Conservation (phyloP, 2,329 filamentous ascomycete species). For the Aspergillus bombycis region DNA sequence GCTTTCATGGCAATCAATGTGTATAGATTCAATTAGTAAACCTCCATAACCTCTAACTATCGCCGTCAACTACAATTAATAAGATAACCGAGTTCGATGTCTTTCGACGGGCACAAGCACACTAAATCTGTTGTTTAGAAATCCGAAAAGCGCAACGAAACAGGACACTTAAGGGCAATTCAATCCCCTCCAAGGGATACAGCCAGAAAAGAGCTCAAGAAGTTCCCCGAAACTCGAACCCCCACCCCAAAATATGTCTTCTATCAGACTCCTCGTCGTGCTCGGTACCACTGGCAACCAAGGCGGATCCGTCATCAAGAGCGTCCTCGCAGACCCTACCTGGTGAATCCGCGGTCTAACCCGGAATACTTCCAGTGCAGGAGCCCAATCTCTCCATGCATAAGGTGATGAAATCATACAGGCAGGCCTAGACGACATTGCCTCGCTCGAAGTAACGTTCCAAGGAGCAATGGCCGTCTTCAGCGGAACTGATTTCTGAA, state of each 20-base stretch:
- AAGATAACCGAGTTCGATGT: neutral
- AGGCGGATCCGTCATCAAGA: constrained; percentile 24
- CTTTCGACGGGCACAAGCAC: neutral
- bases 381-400: constrained; percentile 33
- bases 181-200: neutral
- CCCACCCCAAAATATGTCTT: constrained; percentile 5
- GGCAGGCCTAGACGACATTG: constrained; percentile 37
- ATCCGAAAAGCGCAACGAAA: neutral
- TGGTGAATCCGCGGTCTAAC: constrained; percentile 37
- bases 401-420: constrained; percentile 43
- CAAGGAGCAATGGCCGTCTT: constrained; percentile 43
- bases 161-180: neutral
- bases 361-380: constrained; percentile 44
- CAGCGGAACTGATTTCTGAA: constrained; percentile 40
- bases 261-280: constrained; percentile 29
- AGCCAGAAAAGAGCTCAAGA: neutral
- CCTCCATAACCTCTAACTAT: neutral
- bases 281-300: constrained; percentile 39
- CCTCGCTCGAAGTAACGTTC: constrained; percentile 40
- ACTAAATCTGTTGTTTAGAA: neutral
- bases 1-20: neutral
- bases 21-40: neutral
- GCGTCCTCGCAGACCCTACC: constrained; percentile 17
- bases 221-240: neutral
- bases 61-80: neutral